A percentile compares a stretch with the other conserved stretches of the same genome.
Evolutionary conservation across 768 basidiomycete species (phyloP).

Genomic region (Suillus plorans): DNA sequence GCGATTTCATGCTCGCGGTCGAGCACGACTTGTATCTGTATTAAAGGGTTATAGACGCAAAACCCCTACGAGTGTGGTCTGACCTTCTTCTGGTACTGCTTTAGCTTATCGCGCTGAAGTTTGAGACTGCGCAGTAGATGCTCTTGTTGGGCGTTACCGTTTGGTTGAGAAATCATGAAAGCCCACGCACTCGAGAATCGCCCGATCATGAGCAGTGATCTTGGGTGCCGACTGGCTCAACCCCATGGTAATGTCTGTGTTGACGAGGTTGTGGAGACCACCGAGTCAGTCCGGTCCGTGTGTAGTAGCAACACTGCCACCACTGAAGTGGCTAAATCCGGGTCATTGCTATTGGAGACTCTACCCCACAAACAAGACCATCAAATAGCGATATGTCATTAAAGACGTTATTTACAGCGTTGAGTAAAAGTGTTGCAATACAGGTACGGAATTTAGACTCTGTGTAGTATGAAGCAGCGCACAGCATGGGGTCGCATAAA

Average conservation of each 20-base stretch:
- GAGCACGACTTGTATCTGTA: conserved; percentile 81
- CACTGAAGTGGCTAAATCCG: not conserved
- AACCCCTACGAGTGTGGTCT: conserved; percentile 12
- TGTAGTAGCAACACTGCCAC: conserved; percentile 1
- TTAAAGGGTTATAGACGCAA: not conserved
- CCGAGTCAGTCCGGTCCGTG: no score
- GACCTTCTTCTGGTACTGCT: conserved; percentile 94
- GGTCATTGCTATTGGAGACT: not conserved
- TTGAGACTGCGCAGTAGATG: conserved; percentile 65
- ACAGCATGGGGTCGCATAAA: not conserved
- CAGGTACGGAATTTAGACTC: not conserved
- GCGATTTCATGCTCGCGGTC: conserved; percentile 91
- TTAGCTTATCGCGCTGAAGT: conserved; percentile 92
- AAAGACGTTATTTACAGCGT: not conserved
- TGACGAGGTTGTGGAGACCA: not conserved
- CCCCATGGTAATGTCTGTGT: conserved; percentile 49
- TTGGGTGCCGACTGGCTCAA: conserved; percentile 75
- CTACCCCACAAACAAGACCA: not conserved
- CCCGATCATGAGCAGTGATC: conserved; percentile 90
- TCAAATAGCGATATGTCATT: not conserved
- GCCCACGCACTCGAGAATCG: conserved; percentile 85
- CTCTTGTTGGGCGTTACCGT: conserved; percentile 19
- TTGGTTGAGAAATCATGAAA: conserved; percentile 14
- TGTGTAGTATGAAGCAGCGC: not conserved
- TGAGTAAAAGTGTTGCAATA: not conserved